Conservation (phyloP, 495 filamentous ascomycete genomes). For the Aspergillus taichungensis region DNA sequence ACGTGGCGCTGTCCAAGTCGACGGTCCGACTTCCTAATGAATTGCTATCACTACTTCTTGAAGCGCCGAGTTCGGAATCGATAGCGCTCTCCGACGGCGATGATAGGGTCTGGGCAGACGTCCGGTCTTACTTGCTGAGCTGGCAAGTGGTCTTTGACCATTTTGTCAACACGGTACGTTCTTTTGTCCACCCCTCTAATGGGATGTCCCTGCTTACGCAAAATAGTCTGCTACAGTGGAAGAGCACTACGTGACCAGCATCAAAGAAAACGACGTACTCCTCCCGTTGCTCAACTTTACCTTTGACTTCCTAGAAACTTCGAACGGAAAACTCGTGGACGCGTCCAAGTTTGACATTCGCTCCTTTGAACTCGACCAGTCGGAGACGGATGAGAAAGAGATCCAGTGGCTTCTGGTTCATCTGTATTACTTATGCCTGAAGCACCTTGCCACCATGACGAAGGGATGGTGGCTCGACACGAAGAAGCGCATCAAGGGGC, state of each 20-base stretch:
- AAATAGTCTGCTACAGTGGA: conserved; percentile 65
- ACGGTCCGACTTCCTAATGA: conserved; percentile 59
- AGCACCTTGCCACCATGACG: conserved; percentile 63
- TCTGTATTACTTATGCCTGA: conserved; percentile 74
- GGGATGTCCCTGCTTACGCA: conserved; percentile 10
- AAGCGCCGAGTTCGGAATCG: conserved; percentile 34
- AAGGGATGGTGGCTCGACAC: conserved; percentile 81
- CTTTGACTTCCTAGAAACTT: conserved; percentile 73
- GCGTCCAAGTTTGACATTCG: conserved; percentile 58
- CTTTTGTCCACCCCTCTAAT: not conserved
- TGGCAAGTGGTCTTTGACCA: conserved; percentile 90
- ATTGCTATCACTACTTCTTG: conserved; percentile 56
- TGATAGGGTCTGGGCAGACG: conserved; percentile 31
- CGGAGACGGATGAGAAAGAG: conserved; percentile 54
- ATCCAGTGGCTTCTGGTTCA: conserved; percentile 78
- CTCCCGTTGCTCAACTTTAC: conserved; percentile 63
- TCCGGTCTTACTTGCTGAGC: conserved; percentile 74
- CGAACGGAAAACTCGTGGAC: conserved; percentile 58
- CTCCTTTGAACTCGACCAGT: conserved; percentile 52
- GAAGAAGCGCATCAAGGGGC: conserved; percentile 63
- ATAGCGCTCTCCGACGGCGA: conserved; percentile 40
- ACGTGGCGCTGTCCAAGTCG: conserved; percentile 67
- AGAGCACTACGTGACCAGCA: conserved; percentile 62
- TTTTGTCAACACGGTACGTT: conserved; percentile 59
- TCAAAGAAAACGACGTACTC: conserved; percentile 66